Conservation (phyloP, 1,284 basidiomycete species). For the Rhodotorula sp. region DNA sequence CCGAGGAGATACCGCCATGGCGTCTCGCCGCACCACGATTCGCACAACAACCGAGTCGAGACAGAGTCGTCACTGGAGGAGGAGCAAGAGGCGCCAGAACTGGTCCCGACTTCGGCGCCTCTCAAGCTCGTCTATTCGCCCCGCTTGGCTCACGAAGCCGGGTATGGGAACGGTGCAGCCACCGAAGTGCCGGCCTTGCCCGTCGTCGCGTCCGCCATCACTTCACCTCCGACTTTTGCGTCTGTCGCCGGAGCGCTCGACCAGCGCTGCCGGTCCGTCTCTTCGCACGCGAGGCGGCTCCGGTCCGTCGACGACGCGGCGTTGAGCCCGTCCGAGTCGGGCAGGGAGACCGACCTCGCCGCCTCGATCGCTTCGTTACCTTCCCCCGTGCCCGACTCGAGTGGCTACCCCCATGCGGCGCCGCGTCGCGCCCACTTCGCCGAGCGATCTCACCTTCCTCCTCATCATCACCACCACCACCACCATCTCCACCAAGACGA, state of each 20-base stretch:
- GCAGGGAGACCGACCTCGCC: background rate
- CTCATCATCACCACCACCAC: background rate
- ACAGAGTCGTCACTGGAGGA: background rate
- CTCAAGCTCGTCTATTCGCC: conserved; percentile 23
- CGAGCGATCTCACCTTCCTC: background rate
- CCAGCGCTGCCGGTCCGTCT: background rate
- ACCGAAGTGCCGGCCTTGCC: no score
- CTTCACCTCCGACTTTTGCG: background rate
- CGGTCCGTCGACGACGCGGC: background rate
- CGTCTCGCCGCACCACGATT: background rate
- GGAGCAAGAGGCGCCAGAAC: no score
- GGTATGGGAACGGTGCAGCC: no score
- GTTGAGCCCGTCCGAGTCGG: background rate
- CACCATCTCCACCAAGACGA: background rate
- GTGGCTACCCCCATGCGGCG: background rate
- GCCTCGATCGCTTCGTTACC: background rate
- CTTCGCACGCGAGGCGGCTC: background rate
- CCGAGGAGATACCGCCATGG: no score
- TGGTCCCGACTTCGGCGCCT: background rate
- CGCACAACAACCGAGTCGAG: background rate
- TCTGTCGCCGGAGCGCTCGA: background rate
- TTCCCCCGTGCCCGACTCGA: background rate
- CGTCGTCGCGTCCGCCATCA: background rate
- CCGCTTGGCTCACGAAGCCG: background rate
- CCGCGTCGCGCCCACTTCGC: background rate